Conservation (phyloP, 2,329 filamentous ascomycete genomes). For the Aureobasidium subglaciale region DNA sequence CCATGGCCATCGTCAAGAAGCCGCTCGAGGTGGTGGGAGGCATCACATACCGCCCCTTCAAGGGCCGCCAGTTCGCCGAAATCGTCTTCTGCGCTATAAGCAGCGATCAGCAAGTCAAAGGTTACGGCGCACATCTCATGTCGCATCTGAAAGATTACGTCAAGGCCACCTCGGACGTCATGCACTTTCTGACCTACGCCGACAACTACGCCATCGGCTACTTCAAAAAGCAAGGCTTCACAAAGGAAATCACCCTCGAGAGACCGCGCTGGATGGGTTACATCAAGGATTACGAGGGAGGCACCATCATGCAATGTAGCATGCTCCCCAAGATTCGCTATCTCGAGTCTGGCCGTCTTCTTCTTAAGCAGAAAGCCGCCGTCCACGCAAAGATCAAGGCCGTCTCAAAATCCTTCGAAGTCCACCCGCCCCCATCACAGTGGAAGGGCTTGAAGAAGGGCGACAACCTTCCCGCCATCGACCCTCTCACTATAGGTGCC, state of each 20-base stretch:
- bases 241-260: constrained; percentile 92
- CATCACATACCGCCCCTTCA: constrained; percentile 94
- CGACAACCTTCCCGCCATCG: constrained; percentile 55
- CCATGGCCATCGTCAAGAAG: constrained; percentile 95
- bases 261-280: constrained; percentile 96
- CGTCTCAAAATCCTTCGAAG: constrained; percentile 78
- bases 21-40: constrained; percentile 53
- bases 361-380: constrained; percentile 93
- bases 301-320: constrained; percentile 97
- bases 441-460: constrained; percentile 62
- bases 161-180: constrained; percentile 90
- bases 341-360: constrained; percentile 84
- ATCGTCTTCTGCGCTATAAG: constrained; percentile 98
- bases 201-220: constrained; percentile 99
- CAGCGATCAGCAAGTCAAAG: constrained; percentile 96
- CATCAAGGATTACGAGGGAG: constrained; percentile 98
- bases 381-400: constrained; percentile 92
- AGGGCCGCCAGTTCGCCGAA: constrained; percentile 85
- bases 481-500: constrained; percentile 77
- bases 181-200: constrained; percentile 98
- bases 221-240: constrained; percentile 98
- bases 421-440: constrained; percentile 76
- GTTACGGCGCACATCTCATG: constrained; percentile 97
- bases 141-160: constrained; percentile 97
- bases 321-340: constrained; percentile 96